These are phyloP conservation scores for Santalum album DNA, from an alignment of 164 flowering plant genomes.

Conservation along the genomic window DNA sequence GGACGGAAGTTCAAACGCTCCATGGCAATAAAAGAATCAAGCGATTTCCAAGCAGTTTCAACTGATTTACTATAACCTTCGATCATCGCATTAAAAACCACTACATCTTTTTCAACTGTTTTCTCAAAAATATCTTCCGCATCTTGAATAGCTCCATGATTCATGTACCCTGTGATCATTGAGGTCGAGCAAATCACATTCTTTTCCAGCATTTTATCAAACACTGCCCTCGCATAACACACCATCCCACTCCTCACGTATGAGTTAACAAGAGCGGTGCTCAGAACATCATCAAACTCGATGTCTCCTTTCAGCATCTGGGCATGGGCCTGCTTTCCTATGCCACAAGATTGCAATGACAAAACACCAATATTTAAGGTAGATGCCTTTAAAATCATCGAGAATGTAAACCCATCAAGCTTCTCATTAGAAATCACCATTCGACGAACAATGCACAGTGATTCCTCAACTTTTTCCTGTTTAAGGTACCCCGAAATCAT, in stretches of 20 bases:
- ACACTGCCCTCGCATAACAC: constrained; percentile 61
- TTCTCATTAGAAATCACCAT: constrained; percentile 30
- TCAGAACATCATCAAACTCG: constrained; percentile 58
- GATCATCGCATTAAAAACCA: constrained; percentile 90
- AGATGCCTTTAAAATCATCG: constrained; percentile 74
- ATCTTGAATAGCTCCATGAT: constrained; percentile 38
- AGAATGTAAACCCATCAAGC: constrained; percentile 73
- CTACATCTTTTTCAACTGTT: constrained; percentile 53
- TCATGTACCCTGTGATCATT: constrained; percentile 80
- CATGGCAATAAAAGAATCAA: constrained; percentile 55
- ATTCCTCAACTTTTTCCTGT: constrained; percentile 32
- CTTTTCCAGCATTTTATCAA: constrained; percentile 51
- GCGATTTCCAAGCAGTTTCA: constrained; percentile 53
- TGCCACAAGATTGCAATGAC: constrained; percentile 4
- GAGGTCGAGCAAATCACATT: constrained; percentile 75
- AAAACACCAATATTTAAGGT: constrained; percentile 16
- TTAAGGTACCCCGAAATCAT: constrained; percentile 63
- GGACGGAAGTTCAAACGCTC: constrained; percentile 48
- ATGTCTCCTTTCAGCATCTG: constrained; percentile 46
- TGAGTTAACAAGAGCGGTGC: constrained; percentile 57
- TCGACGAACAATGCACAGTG: constrained; percentile 33
- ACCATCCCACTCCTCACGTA: constrained; percentile 63
- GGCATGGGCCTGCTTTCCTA: constrained; percentile 55
- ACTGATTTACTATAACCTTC: constrained; percentile 74
- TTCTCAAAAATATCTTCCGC: constrained; percentile 62